phyloP scores from a whole-genome alignment of 331 rosid species.

The Pyracantha coccinea region DNA sequence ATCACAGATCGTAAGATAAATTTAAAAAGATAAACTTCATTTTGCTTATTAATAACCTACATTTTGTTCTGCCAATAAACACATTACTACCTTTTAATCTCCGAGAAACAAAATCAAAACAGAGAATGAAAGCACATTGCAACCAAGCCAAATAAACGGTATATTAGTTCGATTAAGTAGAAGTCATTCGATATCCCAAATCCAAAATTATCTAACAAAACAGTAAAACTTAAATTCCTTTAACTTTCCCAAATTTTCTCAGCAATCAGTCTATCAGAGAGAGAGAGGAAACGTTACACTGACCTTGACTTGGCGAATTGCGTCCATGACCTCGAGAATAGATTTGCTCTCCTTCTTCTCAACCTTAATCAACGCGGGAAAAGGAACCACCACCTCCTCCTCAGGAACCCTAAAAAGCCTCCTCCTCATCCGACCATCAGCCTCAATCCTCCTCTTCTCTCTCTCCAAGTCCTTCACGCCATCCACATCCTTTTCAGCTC shows the following conservation, averaged over 20 bases:
- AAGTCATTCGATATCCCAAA: not conserved
- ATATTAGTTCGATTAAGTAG: not conserved
- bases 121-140: not conserved
- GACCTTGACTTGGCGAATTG: slow-evolving; percentile 86
- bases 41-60: not conserved
- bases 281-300: slow-evolving; percentile 2
- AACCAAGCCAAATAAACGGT: not conserved
- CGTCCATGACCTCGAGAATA: slow-evolving; percentile 67
- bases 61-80: too few relatives aligned
- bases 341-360: slow-evolving; percentile 60
- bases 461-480: slow-evolving; percentile 23
- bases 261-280: not conserved
- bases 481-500: not conserved
- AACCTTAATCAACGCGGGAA: slow-evolving; percentile 55
- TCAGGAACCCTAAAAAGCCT: slow-evolving; percentile 32
- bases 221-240: not conserved
- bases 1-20: not conserved
- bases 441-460: slow-evolving; percentile 50
- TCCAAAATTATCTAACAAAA: not conserved
- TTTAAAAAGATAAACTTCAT: not conserved
- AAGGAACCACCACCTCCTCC: slow-evolving; percentile 61
- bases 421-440: slow-evolving; percentile 28
- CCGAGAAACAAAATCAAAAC: not conserved
- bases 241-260: not conserved
- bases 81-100: not conserved